Conservation (phyloP, 768 basidiomycete genomes). For the Rossbeevera mucosa region DNA sequence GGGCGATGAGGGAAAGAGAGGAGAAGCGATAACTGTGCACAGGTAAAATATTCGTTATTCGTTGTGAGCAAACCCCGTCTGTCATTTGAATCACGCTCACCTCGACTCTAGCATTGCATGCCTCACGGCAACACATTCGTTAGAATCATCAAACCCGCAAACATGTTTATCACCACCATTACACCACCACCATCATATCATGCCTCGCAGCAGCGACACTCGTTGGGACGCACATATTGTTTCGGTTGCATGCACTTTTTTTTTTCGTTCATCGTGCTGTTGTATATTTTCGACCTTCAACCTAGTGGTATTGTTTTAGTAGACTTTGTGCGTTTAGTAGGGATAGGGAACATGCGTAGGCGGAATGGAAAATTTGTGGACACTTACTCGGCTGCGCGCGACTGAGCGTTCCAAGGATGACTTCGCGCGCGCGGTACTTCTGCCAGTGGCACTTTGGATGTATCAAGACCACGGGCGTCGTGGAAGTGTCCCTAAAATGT, state of each 20-base stretch:
- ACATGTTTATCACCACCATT: conserved; percentile 1
- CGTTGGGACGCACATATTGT: background rate
- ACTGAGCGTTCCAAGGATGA: background rate
- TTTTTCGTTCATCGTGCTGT: conserved; percentile 19
- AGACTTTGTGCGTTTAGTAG: conserved; percentile 1
- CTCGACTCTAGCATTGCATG: conserved; percentile 8
- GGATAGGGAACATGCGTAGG: background rate
- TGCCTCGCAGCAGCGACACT: conserved; percentile 2
- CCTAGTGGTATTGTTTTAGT: conserved; percentile 21
- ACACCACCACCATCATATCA: background rate
- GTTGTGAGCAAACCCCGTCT: conserved; percentile 18
- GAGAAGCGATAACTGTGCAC: background rate
- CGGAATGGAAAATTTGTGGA: conserved; percentile 4
- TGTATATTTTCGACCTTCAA: conserved; percentile 20
- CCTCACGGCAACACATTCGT: conserved; percentile 3
- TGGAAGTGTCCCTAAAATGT: background rate
- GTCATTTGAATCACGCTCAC: conserved; percentile 4
- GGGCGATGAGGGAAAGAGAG: background rate
- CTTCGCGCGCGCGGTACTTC: background rate
- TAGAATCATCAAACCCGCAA: conserved; percentile 3
- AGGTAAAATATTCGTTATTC: conserved; percentile 11
- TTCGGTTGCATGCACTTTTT: conserved; percentile 9
- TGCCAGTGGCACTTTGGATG: background rate
- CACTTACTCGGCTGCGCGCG: background rate
- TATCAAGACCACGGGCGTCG: background rate